phyloP scores from a whole-genome alignment of 129 eudicot species.

The Gnaphalium uliginosum region DNA sequence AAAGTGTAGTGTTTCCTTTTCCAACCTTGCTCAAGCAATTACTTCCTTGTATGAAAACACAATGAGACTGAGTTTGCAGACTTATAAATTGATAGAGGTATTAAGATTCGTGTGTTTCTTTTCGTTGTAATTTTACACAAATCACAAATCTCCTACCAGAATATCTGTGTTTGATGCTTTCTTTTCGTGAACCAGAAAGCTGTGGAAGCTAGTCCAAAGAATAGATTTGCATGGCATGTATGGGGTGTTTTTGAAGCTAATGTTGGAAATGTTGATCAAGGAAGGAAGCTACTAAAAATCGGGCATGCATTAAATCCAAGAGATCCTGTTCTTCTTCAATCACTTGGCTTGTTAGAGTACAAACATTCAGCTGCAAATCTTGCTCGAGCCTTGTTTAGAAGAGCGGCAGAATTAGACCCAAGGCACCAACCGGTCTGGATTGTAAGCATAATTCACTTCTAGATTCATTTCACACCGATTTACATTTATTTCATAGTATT shows the following conservation, averaged over 20 bases:
- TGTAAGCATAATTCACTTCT: conserved; percentile 43
- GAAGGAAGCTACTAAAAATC: conserved; percentile 74
- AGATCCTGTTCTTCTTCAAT: conserved; percentile 95
- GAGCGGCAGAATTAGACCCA: conserved; percentile 84
- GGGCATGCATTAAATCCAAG: conserved; percentile 91
- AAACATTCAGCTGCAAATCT: conserved; percentile 67
- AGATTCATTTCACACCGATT: neutral
- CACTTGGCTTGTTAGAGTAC: conserved; percentile 85
- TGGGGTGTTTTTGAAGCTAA: conserved; percentile 95
- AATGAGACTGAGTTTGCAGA: neutral
- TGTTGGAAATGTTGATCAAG: conserved; percentile 64
- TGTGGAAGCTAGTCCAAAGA: conserved; percentile 92
- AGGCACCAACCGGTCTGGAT: conserved; percentile 95
- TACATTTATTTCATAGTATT: neutral
- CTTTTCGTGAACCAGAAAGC: conserved; percentile 63
- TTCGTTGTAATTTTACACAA: conserved; percentile 5
- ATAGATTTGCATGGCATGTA: conserved; percentile 98
- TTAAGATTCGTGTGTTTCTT: neutral
- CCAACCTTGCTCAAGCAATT: too few relatives aligned
- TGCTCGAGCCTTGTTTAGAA: conserved; percentile 74
- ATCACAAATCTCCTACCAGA: conserved; percentile 8
- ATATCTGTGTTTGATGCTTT: conserved; percentile 21
- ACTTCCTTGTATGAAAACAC: neutral
- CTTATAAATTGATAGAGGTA: neutral
- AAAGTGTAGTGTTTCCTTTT: too few relatives aligned